Evolutionary conservation across 805 yeast species (phyloP), one percentile per base, ranked within the genome.

Genomic region (Helenozyma baotianmanensis): DNA sequence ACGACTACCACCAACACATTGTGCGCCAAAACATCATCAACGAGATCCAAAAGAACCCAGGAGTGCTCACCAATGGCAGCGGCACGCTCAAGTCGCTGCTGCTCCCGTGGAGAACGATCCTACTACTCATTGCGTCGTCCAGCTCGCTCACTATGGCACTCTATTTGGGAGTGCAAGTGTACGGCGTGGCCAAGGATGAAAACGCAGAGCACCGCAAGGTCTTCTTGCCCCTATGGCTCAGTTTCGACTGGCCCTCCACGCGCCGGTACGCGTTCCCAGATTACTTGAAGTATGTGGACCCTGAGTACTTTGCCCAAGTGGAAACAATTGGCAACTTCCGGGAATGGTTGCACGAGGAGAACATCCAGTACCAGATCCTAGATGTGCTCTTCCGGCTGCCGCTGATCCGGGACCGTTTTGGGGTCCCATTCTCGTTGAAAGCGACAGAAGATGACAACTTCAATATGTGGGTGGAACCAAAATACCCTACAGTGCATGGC

Each of bases 391-490:
- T 50, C 56, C 27, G 35, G 26, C 51, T 25, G 43, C n/a, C 37
- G 27, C 25, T 39, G 9, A 42, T 53, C 8, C 41, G 59, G 34
- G 43, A 55, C 38, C 38, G 49, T 3, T 50, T 54, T 42, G 56
- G 61, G 11, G 35, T 62, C 7, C 68, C 67, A 4, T 39, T 62
- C 9, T 32, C 37, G 10, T 35, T 56, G 9, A 36, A 38, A 6
- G 25, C 41, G 4, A 25, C 34, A 1, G 26, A 30, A 1, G 25
- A 14, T 6, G 45, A 28, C 17, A 27, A 39, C 8, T 51, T 58
- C 25, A 35, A 46, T 6, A 50, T 61, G 2, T 61, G 68, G 67
- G 33, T 60, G 9, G 60, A 62, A 35, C 43, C 53, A 12, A 47
- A 44, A 16, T 38, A 43, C 28, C 56, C 63, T 5, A 50, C 59